phyloP scores from a whole-genome alignment of 2,329 filamentous ascomycete species.

The Claviceps sp. region DNA sequence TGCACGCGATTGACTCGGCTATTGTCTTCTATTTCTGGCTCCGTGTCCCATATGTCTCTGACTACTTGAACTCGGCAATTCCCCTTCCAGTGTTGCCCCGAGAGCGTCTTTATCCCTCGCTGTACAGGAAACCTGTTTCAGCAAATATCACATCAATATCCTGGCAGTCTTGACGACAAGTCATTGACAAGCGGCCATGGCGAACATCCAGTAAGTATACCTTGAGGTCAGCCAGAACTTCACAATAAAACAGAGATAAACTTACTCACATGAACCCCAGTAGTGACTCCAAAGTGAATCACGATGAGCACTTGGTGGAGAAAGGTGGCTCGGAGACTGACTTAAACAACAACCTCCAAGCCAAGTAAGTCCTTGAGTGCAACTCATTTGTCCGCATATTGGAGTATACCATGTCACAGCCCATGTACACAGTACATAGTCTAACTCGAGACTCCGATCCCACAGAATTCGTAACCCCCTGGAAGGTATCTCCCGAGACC shows the following conservation, averaged over 20 bases:
- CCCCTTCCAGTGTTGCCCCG: slow-evolving; percentile 4
- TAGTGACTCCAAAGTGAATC: slow-evolving; percentile 8
- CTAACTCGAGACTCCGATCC: background rate
- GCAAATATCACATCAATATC: background rate
- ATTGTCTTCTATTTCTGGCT: slow-evolving; percentile 8
- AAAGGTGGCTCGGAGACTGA: slow-evolving; percentile 20
- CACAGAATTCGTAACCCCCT: slow-evolving; percentile 35
- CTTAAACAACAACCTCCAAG: slow-evolving; percentile 26
- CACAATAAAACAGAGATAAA: background rate
- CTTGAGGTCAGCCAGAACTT: background rate
- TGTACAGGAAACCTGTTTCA: no score
- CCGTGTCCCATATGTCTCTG: slow-evolving; percentile 3
- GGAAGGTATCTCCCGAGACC: slow-evolving; percentile 33
- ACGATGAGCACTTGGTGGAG: slow-evolving; percentile 14
- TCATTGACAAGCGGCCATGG: slow-evolving; percentile 8
- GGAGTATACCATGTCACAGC: background rate
- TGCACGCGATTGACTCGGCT: slow-evolving; percentile 6
- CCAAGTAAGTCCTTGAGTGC: slow-evolving; percentile 21
- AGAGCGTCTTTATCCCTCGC: background rate
- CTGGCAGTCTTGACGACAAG: background rate
- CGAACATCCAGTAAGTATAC: slow-evolving; percentile 11
- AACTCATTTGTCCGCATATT: no score
- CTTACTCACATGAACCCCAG: background rate
- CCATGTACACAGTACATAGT: background rate
- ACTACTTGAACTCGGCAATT: slow-evolving; percentile 4